Base-by-base conservation (phyloP, 495 filamentous ascomycete species). In the Hypoxylon lienhwacheense region DNA sequence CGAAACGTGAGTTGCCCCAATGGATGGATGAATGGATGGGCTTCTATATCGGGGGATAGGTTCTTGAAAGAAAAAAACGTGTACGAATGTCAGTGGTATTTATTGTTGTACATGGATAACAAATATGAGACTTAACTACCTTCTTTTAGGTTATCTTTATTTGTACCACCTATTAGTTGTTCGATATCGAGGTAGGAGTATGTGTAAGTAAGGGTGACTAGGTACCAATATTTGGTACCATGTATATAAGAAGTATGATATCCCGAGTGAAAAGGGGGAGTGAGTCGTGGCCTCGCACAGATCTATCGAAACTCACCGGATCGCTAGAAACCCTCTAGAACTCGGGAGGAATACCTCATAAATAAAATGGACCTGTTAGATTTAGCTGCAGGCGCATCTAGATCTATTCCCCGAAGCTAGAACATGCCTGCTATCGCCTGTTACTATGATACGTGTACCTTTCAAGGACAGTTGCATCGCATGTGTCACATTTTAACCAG, bases 281-380 rank as follows among this genome's bases (percentile, higher is more conserved):
- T 37, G 47, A n/a, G n/a, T 45, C 36, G 47, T 56, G 47, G 52
- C 24, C 26, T 47, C 24, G 44, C 34, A 51, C 47, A 6, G 45
- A 33, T 36, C 16, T 20, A 36, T 47, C 7, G 3, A 45, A 52
- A 16, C 36, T 41, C n/a, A 48, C 36, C 35, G 22, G 52, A 37
- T 55, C 32, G 41, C 24, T 46, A 35, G 14, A 51, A 47, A 14
- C 36, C 34, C n/a, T n/a, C n/a, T n/a, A n/a, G n/a, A n/a, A n/a
- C n/a, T n/a, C n/a, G n/a, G n/a, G 40, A 43, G 34, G 1, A 26
- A 22, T 47, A 19, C 40, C 34, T 28, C 11, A 46, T 41, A 10
- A 5, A 7, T 21, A 31, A 56, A 31, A n/a, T n/a, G n/a, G n/a
- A n/a, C n/a, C 47, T 61, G 47, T 52, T 22, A 56, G 52, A 61